Conservation (phyloP, 2,329 filamentous ascomycete genomes). For the Blumeria graminis region DNA sequence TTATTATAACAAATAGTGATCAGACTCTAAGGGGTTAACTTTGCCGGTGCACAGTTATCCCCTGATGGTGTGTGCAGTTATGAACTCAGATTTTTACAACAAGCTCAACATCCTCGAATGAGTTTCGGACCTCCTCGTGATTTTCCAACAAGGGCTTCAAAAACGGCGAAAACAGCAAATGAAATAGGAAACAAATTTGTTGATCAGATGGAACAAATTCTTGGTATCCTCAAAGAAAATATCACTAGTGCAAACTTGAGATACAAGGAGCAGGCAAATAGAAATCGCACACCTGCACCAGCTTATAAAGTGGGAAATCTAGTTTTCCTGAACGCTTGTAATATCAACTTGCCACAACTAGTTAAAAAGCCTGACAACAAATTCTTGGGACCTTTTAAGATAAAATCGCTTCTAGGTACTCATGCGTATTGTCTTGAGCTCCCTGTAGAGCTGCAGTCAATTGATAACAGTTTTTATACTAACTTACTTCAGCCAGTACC, state of each 20-base stretch:
- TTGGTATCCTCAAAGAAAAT: no score
- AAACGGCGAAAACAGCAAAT: neutral
- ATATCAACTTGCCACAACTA: no score
- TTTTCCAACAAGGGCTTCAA: neutral
- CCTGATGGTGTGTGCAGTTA: no score
- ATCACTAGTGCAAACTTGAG: no score
- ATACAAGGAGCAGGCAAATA: no score
- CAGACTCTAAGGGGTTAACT: no score
- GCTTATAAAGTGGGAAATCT: neutral
- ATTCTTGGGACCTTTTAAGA: neutral
- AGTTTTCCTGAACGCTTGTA: neutral
- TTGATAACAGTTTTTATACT: neutral
- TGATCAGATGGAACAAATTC: neutral
- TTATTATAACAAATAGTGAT: no score
- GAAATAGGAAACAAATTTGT: neutral
- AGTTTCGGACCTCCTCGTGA: neutral
- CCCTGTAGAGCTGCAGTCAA: neutral
- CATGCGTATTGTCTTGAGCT: neutral
- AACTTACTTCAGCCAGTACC: neutral
- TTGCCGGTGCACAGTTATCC: no score
- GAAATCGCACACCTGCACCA: neutral
- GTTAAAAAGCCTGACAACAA: neutral
- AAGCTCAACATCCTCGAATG: slow-evolving; percentile 1
- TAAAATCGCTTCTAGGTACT: no score
- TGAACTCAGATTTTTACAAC: no score